These are phyloP conservation scores for Dissophora ornata DNA, from an alignment of 192 early-diverging fungal genomes.

Conservation along the genomic window DNA sequence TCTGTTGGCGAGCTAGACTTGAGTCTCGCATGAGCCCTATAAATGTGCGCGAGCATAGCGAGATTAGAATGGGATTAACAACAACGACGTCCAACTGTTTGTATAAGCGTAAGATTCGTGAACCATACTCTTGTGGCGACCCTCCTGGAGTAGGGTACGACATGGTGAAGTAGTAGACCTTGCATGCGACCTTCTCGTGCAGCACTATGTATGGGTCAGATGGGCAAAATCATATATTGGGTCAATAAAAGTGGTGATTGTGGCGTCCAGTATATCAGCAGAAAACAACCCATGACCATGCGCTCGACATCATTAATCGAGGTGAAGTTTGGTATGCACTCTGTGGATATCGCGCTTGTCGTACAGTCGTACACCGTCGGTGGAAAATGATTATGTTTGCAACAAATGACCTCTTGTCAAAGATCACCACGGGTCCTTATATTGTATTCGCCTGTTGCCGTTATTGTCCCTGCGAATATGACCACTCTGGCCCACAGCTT, in stretches of 20 bases:
- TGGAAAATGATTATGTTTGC: no score
- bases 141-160: conserved; percentile 36
- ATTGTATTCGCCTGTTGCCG: no score
- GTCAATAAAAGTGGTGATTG: background rate
- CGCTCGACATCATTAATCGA: no score
- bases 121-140: conserved; percentile 38
- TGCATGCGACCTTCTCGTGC: conserved; percentile 52
- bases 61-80: no score
- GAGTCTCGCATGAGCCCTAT: conserved; percentile 25
- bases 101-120: no score
- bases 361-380: conserved; percentile 6
- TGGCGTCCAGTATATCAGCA: background rate
- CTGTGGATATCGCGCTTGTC: no score
- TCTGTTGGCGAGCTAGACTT: conserved; percentile 25
- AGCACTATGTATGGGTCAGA: conserved; percentile 16
- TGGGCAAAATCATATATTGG: background rate
- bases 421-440: no score
- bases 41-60: background rate
- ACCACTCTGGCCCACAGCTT: background rate
- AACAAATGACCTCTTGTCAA: no score
- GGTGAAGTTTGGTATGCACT: no score
- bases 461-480: no score
- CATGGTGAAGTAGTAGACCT: conserved; percentile 43
- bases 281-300: background rate
- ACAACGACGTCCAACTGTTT: no score